phyloP scores from a whole-genome alignment of 2,329 filamentous ascomycete species.

The Epichloe amarillans region DNA sequence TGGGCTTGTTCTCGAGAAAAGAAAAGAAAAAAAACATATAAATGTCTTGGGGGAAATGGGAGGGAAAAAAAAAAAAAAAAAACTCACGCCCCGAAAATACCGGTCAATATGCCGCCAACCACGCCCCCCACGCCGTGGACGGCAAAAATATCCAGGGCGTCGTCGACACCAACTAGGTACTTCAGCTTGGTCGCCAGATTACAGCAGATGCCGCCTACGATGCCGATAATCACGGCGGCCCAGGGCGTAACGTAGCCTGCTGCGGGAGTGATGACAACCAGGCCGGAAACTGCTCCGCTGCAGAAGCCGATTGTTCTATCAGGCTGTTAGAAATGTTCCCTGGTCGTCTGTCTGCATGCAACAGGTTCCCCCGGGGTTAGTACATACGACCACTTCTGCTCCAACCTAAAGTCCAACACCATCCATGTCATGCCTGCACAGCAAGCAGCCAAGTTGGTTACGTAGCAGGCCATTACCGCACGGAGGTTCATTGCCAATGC shows the following conservation, averaged over 20 bases:
- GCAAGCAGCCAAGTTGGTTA: slow-evolving; percentile 77
- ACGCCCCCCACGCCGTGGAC: slow-evolving; percentile 85
- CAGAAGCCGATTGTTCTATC: slow-evolving; percentile 82
- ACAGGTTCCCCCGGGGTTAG: not conserved
- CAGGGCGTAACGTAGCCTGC: slow-evolving; percentile 66
- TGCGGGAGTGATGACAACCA: slow-evolving; percentile 77
- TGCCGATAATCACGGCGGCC: slow-evolving; percentile 43
- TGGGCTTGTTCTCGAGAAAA: slow-evolving; percentile 6
- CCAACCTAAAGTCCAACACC: slow-evolving; percentile 77
- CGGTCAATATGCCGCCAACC: slow-evolving; percentile 65
- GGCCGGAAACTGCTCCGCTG: slow-evolving; percentile 73
- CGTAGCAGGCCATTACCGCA: slow-evolving; percentile 77
- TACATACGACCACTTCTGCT: slow-evolving; percentile 57
- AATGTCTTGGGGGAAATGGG: not conserved
- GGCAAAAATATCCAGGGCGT: slow-evolving; percentile 82
- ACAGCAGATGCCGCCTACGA: slow-evolving; percentile 51
- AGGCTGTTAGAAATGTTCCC: not conserved
- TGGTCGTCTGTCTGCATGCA: not conserved
- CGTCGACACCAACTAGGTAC: slow-evolving; percentile 63
- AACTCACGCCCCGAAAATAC: slow-evolving; percentile 57
- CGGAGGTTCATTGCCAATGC: slow-evolving; percentile 73
- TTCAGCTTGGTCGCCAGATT: slow-evolving; percentile 82
- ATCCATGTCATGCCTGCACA: slow-evolving; percentile 75
- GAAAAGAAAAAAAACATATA: not conserved
- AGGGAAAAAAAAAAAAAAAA: slow-evolving; percentile 7